Evolutionary conservation across 2,329 filamentous ascomycete genomes (phyloP), one percentile per base, ranked within the genome.

Genomic region (Cladosporium sp.): DNA sequence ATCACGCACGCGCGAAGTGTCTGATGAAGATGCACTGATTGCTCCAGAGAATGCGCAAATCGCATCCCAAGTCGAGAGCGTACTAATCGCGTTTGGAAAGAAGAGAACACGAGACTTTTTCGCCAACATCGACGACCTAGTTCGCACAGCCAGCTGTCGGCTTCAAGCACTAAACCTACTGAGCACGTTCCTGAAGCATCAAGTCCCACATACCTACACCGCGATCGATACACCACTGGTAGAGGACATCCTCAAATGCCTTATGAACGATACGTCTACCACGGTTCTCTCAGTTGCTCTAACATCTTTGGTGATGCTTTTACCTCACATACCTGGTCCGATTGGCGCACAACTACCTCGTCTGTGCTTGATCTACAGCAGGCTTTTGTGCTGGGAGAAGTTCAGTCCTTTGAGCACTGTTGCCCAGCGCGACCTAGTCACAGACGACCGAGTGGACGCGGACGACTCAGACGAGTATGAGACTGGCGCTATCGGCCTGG

Each of bases 341-440:
- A 75, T 92, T 14, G 84, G 86, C 1, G 80, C 84, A 0, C 82
- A 88, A 68, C 78, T 94, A 5, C 86, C 89, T 30, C 84, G 84
- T 19, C 77, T 94, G 17, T 94, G 93, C 79, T 87, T 92, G 61
- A 87, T 94, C 55, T 94, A 94, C 71, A 88, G 87, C 57, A 81
- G 90, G 51, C 74, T 93, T 45, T 75, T 94, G 0, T 94, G 92
- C 68, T 94, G 90, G 89, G 87, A 92, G 65, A 79, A 78, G 60
- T 76, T 80, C 61, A 77, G 73, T 40, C 63, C 69, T 5, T 60
- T 70, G 11, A 73, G 67, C 56, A 69, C 69, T 0, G 67, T 71
- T 36, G 67, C 69, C 3, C 68, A 73, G 43, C 66, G 64, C 47
- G 66, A 67, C 49, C 62, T 72, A 14, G 70, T 74, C 30, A 72